A percentile compares a stretch with the other conserved stretches of the same genome.
These are phyloP conservation scores for Sistotremastrum suecicum DNA, from an alignment of 768 basidiomycete genomes.

Conservation along the genomic window DNA sequence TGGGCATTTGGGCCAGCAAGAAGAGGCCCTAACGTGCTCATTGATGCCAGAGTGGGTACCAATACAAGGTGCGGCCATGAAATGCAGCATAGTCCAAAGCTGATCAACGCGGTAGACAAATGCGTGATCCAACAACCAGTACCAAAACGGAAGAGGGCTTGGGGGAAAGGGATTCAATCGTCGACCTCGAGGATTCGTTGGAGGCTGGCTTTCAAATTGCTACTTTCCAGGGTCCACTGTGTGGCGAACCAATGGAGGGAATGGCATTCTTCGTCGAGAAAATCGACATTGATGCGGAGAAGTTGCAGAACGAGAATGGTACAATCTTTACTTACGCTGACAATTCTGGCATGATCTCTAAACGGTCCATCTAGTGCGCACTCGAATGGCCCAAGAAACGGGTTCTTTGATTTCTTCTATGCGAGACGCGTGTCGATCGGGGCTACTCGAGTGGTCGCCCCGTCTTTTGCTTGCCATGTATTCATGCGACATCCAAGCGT, in stretches of 20 bases:
- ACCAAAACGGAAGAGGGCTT: constrained; percentile 17
- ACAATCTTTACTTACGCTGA: constrained; percentile 12
- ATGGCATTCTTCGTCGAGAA: constrained; percentile 82
- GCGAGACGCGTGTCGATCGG: constrained; percentile 80
- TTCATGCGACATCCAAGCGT: constrained; percentile 94
- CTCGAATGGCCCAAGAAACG: constrained; percentile 67
- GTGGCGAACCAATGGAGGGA: constrained; percentile 89
- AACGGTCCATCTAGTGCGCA: constrained; percentile 40
- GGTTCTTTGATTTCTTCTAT: constrained; percentile 85
- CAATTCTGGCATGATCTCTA: constrained; percentile 8
- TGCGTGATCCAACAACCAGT: constrained; percentile 15
- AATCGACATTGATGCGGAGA: constrained; percentile 45
- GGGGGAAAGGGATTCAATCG: constrained; percentile 11
- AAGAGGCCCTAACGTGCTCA: constrained; percentile 73
- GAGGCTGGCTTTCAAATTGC: constrained; percentile 95
- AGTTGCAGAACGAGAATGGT: constrained; percentile 56
- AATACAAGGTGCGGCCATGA: constrained; percentile 20
- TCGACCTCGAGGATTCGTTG: constrained; percentile 66
- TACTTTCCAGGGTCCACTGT: constrained; percentile 86
- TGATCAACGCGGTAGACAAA: no score
- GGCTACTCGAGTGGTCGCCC: constrained; percentile 93
- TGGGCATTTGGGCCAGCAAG: constrained; percentile 90
- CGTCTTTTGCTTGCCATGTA: constrained; percentile 97
- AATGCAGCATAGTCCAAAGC: no score
- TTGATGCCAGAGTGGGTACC: constrained; percentile 49